These are phyloP conservation scores for Cymbopogon flexuosus DNA, from an alignment of 202 grass and related monocot genomes.

Conservation along the genomic window DNA sequence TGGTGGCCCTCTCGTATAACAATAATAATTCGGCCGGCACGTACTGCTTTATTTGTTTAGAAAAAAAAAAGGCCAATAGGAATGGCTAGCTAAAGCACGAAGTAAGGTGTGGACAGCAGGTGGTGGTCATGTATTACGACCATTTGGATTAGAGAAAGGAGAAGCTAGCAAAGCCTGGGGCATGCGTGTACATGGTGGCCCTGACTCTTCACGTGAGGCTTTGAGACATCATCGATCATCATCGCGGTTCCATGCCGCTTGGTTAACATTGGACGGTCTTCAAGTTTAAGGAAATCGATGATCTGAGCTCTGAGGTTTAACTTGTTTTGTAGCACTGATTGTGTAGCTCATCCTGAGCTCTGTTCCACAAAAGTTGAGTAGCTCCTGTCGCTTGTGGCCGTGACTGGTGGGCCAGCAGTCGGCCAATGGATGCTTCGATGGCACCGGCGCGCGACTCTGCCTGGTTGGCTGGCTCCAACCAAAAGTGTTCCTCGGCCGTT, in stretches of 20 bases:
- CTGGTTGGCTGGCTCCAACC: not conserved
- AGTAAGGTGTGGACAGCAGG: not conserved
- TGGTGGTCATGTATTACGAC: not conserved
- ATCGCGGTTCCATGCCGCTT: not conserved
- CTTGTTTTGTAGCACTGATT: not conserved
- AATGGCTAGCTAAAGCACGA: not conserved
- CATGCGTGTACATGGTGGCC: too few species aligned
- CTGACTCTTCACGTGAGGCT: not conserved
- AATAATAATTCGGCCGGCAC: not conserved
- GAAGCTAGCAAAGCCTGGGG: not conserved
- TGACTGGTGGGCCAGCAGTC: not conserved
- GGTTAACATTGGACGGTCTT: not conserved
- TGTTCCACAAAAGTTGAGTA: too few species aligned
- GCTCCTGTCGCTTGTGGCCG: too few species aligned
- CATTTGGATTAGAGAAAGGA: not conserved
- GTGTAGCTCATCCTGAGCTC: too few species aligned
- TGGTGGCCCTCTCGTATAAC: too few species aligned
- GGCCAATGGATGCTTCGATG: not conserved
- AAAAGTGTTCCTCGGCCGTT: not conserved
- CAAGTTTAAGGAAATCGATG: not conserved
- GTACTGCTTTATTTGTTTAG: not conserved
- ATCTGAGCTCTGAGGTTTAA: not conserved
- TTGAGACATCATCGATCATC: too few species aligned
- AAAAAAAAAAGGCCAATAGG: not conserved
- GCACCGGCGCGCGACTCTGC: not conserved